Conservation (phyloP, 2,329 filamentous ascomycete species). For the Mycocentrospora acerina region DNA sequence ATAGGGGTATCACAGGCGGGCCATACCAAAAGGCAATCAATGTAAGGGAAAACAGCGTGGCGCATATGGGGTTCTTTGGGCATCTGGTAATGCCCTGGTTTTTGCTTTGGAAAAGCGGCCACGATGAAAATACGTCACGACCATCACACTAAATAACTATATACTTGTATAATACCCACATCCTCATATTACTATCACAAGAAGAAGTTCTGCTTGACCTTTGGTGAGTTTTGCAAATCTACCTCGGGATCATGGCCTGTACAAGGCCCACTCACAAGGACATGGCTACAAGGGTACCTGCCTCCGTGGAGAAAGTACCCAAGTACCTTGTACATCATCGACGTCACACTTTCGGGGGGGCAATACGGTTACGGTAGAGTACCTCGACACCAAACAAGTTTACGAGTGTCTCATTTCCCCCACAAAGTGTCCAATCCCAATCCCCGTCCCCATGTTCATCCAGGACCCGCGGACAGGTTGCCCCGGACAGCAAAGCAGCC, state of each 20-base stretch:
- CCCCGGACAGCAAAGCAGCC: no score
- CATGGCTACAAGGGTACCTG: no score
- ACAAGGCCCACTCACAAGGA: not conserved
- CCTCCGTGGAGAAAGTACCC: no score
- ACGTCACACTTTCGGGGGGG: no score
- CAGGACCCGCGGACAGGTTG: no score
- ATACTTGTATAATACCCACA: slow-evolving; percentile 21
- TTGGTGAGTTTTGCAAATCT: slow-evolving; percentile 2
- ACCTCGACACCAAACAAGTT: no score
- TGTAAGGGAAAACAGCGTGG: slow-evolving; percentile 8
- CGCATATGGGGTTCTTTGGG: slow-evolving; percentile 9
- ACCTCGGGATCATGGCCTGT: not conserved
- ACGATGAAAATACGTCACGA: slow-evolving; percentile 13
- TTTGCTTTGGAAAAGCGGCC: slow-evolving; percentile 2
- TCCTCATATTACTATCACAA: slow-evolving; percentile 4
- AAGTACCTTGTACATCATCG: no score
- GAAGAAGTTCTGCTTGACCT: not conserved
- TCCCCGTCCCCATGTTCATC: no score
- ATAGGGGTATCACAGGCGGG: slow-evolving; percentile 4
- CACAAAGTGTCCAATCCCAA: no score
- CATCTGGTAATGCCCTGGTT: not conserved
- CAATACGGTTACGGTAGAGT: no score
- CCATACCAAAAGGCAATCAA: slow-evolving; percentile 1
- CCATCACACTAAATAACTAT: slow-evolving; percentile 7
- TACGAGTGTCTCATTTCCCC: no score